Evolutionary conservation across 305 asterid species (phyloP), one percentile per base, ranked within the genome.

Genomic region (Solanum hybrid): DNA sequence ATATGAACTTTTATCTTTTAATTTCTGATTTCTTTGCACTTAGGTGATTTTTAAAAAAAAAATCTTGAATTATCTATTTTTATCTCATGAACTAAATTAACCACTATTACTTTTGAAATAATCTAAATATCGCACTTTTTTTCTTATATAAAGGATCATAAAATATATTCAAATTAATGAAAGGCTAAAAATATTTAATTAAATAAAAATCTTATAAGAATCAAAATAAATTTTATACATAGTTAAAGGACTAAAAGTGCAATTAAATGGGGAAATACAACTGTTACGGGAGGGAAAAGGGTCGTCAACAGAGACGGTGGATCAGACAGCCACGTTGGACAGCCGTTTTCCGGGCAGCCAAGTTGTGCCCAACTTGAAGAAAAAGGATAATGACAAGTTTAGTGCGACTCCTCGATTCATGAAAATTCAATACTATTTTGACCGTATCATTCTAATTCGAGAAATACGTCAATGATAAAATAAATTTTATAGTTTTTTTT

Each of bases 261-360:
- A 78, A 36, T 22, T 35, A 35, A 35, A 13, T 14, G 12, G 3
- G 10, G 1, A 19, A 10, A 35, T 22, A 36, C 45, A 35, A 36
- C 17, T n/a, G 19, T 19, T 60, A 60, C 71, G 71, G 26, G 24
- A 60, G 5, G 66, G n/a, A 1, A 15, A 51, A n/a, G n/a, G n/a
- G 2, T 22, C 29, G 42, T 32, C 32, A 17, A 75, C 12, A 76
- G 22, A 13, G 86, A 93, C 92, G 90, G 91, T 89, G 71, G 90
- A 90, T 88, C 9, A 42, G 35, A 40, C 1, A 3, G 90, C 92
- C 95, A 94, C 95, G 95, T 94, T 75, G 91, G 86, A 86, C 13
- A 86, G 64, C 71, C 35, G 45, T 27, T 37, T 15, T 45, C 35
- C 36, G 37, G 45, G 1, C 36, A 71, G 64, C 64, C 77, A 37